phyloP scores from a whole-genome alignment of 768 basidiomycete species.

The Pleurotus djamor region DNA sequence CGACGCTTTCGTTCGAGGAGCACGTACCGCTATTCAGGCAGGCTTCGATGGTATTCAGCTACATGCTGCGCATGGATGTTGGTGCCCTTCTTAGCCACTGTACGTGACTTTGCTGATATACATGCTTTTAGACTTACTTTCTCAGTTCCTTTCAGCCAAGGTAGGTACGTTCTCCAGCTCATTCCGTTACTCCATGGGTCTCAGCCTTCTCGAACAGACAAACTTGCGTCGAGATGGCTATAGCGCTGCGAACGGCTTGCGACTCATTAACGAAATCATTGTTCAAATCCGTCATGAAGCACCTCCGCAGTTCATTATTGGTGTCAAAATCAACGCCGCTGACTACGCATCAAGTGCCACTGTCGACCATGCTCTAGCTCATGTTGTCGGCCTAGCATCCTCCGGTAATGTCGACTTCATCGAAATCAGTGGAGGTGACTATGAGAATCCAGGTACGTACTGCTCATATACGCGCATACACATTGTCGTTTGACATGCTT shows the following conservation, averaged over 20 bases:
- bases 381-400: constrained; percentile 56
- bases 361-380: constrained; percentile 50
- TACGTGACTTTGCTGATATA: background rate
- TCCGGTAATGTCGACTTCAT: constrained; percentile 80
- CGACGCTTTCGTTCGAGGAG: constrained; percentile 63
- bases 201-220: constrained; percentile 13
- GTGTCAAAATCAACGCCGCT: constrained; percentile 78
- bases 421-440: constrained; percentile 87
- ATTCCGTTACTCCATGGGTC: background rate
- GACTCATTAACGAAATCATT: constrained; percentile 56
- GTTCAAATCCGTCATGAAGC: constrained; percentile 50
- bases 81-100: constrained; percentile 23
- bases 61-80: constrained; percentile 86
- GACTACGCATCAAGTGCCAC: constrained; percentile 52
- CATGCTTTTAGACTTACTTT: constrained; percentile 58
- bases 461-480: background rate
- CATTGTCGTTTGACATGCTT: background rate
- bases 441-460: constrained; percentile 68
- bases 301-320: constrained; percentile 62
- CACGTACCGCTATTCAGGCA: constrained; percentile 55
- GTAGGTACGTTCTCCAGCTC: constrained; percentile 33
- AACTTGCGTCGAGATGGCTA: constrained; percentile 65
- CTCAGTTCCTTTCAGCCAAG: constrained; percentile 77
- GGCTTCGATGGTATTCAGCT: constrained; percentile 89
- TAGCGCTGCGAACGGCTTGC: constrained; percentile 47